A percentile compares a stretch with the other conserved stretches of the same genome.
These are phyloP conservation scores for Linnemannia schmuckeri DNA, from an alignment of 192 early-diverging fungal genomes.

Conservation along the genomic window DNA sequence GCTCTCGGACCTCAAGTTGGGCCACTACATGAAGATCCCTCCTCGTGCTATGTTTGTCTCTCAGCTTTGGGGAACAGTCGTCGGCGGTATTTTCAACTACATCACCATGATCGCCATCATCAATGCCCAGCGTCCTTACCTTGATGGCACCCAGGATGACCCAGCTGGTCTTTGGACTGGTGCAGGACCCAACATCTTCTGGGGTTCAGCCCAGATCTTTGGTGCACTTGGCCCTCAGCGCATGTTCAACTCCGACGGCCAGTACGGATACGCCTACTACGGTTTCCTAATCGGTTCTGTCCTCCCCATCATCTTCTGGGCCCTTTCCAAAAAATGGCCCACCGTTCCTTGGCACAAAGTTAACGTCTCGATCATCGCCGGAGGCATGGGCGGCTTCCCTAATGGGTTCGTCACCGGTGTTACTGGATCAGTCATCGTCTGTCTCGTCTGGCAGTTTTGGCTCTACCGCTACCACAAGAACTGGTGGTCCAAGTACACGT, in stretches of 20 bases:
- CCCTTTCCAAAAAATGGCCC: constrained; percentile 66
- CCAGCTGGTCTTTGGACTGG: constrained; percentile 64
- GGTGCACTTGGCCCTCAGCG: constrained; percentile 77
- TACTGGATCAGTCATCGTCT: constrained; percentile 8
- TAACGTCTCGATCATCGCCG: constrained; percentile 64
- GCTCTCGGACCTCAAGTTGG: constrained; percentile 79
- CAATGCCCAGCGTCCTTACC: constrained; percentile 24
- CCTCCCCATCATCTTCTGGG: constrained; percentile 66
- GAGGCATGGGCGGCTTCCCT: constrained; percentile 60
- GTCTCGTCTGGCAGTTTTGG: constrained; percentile 64
- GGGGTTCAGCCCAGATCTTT: constrained; percentile 78
- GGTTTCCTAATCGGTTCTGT: constrained; percentile 64
- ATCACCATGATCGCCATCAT: constrained; percentile 53
- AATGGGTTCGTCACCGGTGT: constrained; percentile 58
- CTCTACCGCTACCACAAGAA: constrained; percentile 61
- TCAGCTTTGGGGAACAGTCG: constrained; percentile 70
- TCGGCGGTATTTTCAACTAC: constrained; percentile 62
- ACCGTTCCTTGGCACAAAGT: constrained; percentile 50
- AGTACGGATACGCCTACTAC: constrained; percentile 53
- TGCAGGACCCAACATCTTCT: constrained; percentile 62
- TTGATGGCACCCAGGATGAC: constrained; percentile 51
- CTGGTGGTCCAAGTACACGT: constrained; percentile 78
- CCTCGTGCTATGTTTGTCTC: constrained; percentile 73
- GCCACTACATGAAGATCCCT: constrained; percentile 80
- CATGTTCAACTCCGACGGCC: constrained; percentile 64